Evolutionary conservation across 352 stramenopile genomes (phyloP), one percentile per base, ranked within the genome.

Genomic region (Phytopythium aichiense): DNA sequence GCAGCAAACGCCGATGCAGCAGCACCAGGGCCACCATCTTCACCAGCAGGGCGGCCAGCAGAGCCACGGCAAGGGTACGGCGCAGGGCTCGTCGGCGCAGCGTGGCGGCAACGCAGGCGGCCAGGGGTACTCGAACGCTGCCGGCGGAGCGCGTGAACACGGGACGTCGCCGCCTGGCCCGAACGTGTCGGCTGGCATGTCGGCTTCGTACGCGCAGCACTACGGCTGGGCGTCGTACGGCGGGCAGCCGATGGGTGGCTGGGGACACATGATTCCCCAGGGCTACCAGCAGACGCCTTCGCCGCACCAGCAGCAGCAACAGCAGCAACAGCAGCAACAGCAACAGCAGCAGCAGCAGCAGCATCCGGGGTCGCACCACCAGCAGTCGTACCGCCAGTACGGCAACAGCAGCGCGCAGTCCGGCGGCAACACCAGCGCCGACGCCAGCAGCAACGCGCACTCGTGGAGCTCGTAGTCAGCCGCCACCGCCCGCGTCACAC

Each of bases 161-260:
- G 76, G 61, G n/a, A 78, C 68, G 52, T 81, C 78, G 60, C 84
- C 84, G 12, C 81, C 80, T 58, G 79, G 87, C n/a, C 78, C 83
- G 40, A 91, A 90, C 68, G 77, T 73, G 30, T 81, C 81, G 42
- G 79, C 73, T 25, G 77, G 72, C 40, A 84, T 86, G 66, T 81
- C 72, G 43, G 71, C 67, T 22, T 83, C 73, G 37, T 92, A 91
- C 58, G 76, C 71, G 49, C 79, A 91, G 71, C 86, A 95, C 65
- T 92, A 94, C 53, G 82, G 83, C 48, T 95, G 87, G 87, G 75
- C 73, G 15, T 91, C 83, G 59, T 93, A 92, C 53, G 83, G 83
- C 31, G 77, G 65, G 4, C 86, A 92, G 66, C 81, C 87, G 20
- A 77, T 92, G 38, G 84, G 84, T 20, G 81, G 77, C 40, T 91